Base-by-base conservation (phyloP, 805 yeast genomes). In the Starmera quercuum region DNA sequence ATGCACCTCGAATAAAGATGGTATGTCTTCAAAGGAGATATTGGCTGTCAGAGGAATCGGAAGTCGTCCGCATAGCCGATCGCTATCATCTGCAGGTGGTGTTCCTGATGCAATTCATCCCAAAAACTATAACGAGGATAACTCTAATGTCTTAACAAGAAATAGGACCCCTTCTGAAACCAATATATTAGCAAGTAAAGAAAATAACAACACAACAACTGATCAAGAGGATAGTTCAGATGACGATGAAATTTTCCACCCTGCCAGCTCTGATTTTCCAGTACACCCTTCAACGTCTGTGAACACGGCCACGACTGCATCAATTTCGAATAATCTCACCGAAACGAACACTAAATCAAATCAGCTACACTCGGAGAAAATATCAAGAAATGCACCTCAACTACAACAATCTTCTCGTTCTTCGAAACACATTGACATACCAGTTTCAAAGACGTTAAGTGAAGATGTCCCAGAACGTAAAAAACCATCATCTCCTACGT, bases 61-160 rank as follows among this genome's bases (percentile, higher is more conserved):
- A 4, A 36, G 42, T 13, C 45, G 56, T 26, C 56, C 56, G 39
- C 69, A 57, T 53, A 59, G 61, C 30, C 56, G 64, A 33, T 65
- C 74, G 0, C 44, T 68, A 27, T 64, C 74, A 7, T 69, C 68
- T 20, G 63, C 66, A n/a, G 68, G 63, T 35, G 58, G 63, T 21
- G 65, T 62, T 7, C 57, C 63, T 6, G 67, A 63, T 42, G 52
- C 57, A 27, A 51, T 63, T 23, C 52, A 63, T 31, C 62, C 58
- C 33, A 60, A 49, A 26, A 41, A 53, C 12, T 47, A 56, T 15
- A 62, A 58, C 37, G 26, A 23, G 9, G 28, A 31, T 17, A 14
- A 26, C 6, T 15, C 20, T 13, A 20, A 17, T 20, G 25, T 20
- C 9, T 29, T 29, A 29, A 29, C 31, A 4, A 29, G 14, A 14